Base-by-base conservation (phyloP, 331 rosid species). In the Malus hybrid region DNA sequence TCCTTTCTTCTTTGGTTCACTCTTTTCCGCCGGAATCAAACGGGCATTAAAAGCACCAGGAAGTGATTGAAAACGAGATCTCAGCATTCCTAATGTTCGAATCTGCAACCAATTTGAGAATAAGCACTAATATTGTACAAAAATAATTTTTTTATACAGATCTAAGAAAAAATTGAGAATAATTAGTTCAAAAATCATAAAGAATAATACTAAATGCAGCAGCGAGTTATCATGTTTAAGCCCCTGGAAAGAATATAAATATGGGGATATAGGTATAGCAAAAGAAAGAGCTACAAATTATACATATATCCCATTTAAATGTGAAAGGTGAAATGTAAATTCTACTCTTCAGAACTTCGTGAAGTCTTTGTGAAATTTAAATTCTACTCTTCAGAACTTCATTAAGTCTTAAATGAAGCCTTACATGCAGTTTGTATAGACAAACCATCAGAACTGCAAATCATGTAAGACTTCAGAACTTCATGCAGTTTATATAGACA, bases 21-120 rank as follows among this genome's bases (percentile, higher is more conserved):
- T 81, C 75, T 82, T 85, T 36, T 95, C 99, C 80, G 56, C 86
- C 1, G 99, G 99, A 71, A 92, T 86, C 85, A 95, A 83, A 71
- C 97, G 69, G 59, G 80, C 88, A 69, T 92, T 95, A 87, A 95
- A 95, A 73, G 93, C 97, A 76, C 90, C 92, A 80, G 99, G 99
- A 76, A 95, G 64, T 10, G 99, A 87, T 81, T 87, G 70, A 76
- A 95, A 95, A 55, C 97, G 99, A 79, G 97, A 95, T 78, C 99
- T 85, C 28, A 95, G 97, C 99, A 95, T 95, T 85, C 99, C 99
- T 61, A 95, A 73, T 5, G 99, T 95, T 32, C 99, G 91, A 80
- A 94, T 94, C 99, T 94, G 87, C 77, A 81, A 85, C 72, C 78
- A 83, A 70, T 57, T 69, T 14, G 56, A 72, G n/a, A 13, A 65